Base-by-base conservation (phyloP, 352 stramenopile genomes). In the Globisporangium cylindrosporum region DNA sequence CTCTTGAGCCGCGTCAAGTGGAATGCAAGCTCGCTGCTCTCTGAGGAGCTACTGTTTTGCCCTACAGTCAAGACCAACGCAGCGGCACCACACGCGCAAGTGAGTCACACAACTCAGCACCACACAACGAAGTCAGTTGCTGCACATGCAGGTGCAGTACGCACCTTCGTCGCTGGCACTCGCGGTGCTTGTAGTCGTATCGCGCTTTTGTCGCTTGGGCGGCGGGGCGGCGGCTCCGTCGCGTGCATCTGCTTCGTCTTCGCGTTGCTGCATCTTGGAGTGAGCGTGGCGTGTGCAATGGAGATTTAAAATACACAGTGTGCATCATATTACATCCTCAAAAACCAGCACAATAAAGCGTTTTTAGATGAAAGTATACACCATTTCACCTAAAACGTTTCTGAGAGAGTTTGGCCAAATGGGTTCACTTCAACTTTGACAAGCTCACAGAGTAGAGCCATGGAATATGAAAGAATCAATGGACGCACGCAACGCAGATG, bases 1-100 rank as follows among this genome's bases (percentile, higher is more conserved):
- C 59, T 61, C 51, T 77, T 71, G 22, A 90, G 64, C 12, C 62
- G 66, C 34, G 77, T 84, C 22, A 90, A 61, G 53, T 70, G 75
- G 60, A 89, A 88, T 1, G 56, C 69, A 9, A 56, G 41, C 1
- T 72, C 68, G 1, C 53, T 10, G n/a, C 59, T 15, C 1, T 59
- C 22, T 12, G 54, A 51, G 43, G 43, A 51, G 43, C 43, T 24
- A 22, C 5, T n/a, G 27, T 22, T 48, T 48, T 61, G 56, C 14
- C 1, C 20, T 61, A 5, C 56, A 32, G 32, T 10, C 8, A 56
- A 56, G 49, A 29, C 8, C 48, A 25, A 12, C 48, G 25, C 20
- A 49, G 8, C 20, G 41, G 4, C 41, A 59, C 7, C 41, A 59
- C 25, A 41, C 4, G 18, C 18, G 36, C 54, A 43, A 7, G 18